Percentiles rank a stretch among this genome's conserved stretches.
Evolutionary conservation across 2,329 filamentous ascomycete species (phyloP).

Genomic region (Fusarium metavorans): DNA sequence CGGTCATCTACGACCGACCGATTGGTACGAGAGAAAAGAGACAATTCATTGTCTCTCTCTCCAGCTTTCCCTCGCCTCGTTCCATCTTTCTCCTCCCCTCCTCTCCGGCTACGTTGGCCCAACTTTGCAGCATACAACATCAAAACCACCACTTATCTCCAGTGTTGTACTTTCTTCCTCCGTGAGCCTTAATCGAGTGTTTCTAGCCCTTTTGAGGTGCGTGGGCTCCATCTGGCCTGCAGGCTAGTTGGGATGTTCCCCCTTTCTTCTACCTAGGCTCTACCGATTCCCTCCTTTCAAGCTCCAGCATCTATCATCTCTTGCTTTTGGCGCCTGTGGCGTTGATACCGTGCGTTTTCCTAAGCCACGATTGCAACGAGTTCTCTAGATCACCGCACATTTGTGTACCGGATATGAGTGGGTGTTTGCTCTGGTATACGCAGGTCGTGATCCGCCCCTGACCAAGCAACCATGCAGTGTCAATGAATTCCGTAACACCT

Average conservation of each 20-base stretch:
- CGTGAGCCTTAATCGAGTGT: neutral
- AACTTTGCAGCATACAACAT: neutral
- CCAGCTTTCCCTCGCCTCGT: too few relatives aligned
- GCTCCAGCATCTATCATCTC: neutral
- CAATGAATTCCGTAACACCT: neutral
- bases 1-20: too few relatives aligned
- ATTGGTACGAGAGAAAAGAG: too few relatives aligned
- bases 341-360: neutral
- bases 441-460: neutral
- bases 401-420: neutral
- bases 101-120: neutral
- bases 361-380: accelerated
- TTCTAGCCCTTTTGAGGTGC: neutral
- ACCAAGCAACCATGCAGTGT: neutral
- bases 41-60: too few relatives aligned
- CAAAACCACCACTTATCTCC: neutral
- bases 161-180: neutral
- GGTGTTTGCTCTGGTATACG: neutral
- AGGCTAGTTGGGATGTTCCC: neutral
- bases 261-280: neutral
- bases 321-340: neutral
- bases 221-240: neutral
- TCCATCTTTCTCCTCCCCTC: too few relatives aligned
- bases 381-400: too few relatives aligned
- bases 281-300: neutral